Evolutionary conservation across 805 yeast species (phyloP).

Genomic region (Saccharomycopsis sp.): DNA sequence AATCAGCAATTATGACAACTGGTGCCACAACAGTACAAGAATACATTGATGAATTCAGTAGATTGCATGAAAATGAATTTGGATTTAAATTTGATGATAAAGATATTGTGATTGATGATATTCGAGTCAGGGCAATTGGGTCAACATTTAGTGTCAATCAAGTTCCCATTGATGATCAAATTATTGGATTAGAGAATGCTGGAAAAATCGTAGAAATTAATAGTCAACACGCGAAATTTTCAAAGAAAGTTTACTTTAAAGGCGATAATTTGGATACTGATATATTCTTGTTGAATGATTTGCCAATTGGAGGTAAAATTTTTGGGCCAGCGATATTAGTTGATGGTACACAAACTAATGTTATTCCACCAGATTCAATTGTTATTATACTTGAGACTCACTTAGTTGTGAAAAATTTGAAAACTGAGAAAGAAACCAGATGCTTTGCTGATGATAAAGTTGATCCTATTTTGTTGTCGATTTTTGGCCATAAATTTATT

Average conservation of each 20-base stretch:
- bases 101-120: conserved; percentile 60
- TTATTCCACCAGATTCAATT: conserved; percentile 53
- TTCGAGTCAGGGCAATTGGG: conserved; percentile 71
- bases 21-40: conserved; percentile 25
- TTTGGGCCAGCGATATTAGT: conserved; percentile 72
- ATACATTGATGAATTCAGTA: conserved; percentile 41
- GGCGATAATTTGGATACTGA: conserved; percentile 43
- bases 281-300: conserved; percentile 47
- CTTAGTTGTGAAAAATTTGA: conserved; percentile 38
- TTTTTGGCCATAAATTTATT: conserved; percentile 81
- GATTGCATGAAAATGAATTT: conserved; percentile 60
- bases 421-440: conserved; percentile 12
- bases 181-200: conserved; percentile 30
- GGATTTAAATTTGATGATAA: conserved; percentile 58
- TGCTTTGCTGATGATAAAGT: conserved; percentile 27
- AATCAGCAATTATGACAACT: conserved; percentile 70
- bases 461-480: conserved; percentile 68
- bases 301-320: conserved; percentile 46
- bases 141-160: conserved; percentile 39
- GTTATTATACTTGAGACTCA: conserved; percentile 58
- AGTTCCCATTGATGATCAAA: conserved; percentile 46
- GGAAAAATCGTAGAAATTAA: conserved; percentile 24
- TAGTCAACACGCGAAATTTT: conserved; percentile 28
- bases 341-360: conserved; percentile 76
- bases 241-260: conserved; percentile 52